Evolutionary conservation across 1,284 basidiomycete species (phyloP), one percentile per base, ranked within the genome.

Genomic region (Cutaneotrichosporon spelunceum): DNA sequence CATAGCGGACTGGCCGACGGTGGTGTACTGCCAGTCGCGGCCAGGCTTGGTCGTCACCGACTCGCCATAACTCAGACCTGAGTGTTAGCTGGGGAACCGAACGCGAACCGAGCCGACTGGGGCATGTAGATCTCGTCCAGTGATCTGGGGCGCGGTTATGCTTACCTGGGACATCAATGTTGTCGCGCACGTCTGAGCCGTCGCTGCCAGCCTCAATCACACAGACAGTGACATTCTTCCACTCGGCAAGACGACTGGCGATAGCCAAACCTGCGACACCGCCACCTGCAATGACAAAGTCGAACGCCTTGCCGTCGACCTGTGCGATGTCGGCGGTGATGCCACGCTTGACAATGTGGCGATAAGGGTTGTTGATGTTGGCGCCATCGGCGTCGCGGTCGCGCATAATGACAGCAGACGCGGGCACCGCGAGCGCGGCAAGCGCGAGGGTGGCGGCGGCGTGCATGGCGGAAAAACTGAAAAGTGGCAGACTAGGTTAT

Each of bases 231-330:
- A 80, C 81, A 67, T 84, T 84, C 0, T 81, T 74, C 79, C 88
- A 85, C 64, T 88, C 88, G 0, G 87, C 83, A n/a, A 92, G 81
- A 27, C 88, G 83, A 16, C 84, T 79, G 0, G 88, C 90, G 29
- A 91, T 74, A 8, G 86, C 86, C 24, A 91, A 82, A 30, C 89
- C 90, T 5, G 87, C 88, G 5, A 87, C 83, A 47, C 89, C 89
- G 34, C 88, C 89, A 36, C 78, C 78, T 3, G 74, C 78, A 59
- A 80, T 76, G 58, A 80, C 66, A 60, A 79, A 80, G 62, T 80
- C 78, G 57, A 74, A 79, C 10, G 67, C 65, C 29, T 66, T 57
- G 24, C 70, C 72, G 56, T 65, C 58, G 30, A 73, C 70, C 23
- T 64, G 48, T 11, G 63, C 27, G 8, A 69, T 64, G 48, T 74